Evolutionary conservation across 257 asterid genomes (phyloP).

Genomic region (Solanum pinnatisectum): DNA sequence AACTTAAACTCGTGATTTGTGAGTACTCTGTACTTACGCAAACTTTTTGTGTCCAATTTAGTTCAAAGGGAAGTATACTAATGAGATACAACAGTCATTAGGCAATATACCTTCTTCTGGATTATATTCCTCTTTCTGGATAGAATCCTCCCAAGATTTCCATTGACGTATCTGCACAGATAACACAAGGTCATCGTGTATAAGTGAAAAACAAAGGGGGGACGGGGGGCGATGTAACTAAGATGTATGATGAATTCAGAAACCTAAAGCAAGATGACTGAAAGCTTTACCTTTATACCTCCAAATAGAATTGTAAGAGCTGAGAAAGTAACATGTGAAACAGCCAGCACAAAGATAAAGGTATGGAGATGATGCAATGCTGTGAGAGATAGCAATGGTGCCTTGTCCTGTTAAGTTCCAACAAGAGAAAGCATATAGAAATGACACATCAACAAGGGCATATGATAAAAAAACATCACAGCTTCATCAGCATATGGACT

Average conservation of each 20-base stretch:
- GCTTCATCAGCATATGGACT: neutral
- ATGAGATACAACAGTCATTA: neutral
- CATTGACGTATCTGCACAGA: conserved; percentile 23
- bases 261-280: neutral
- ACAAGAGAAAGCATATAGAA: neutral
- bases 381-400: conserved; percentile 25
- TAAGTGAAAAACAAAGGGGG: neutral
- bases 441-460: neutral
- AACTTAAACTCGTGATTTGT: neutral
- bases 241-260: neutral
- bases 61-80: neutral
- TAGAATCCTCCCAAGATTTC: conserved; percentile 30
- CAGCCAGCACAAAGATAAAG: conserved; percentile 37
- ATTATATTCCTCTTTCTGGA: conserved; percentile 12
- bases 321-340: conserved; percentile 27
- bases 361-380: conserved; percentile 43
- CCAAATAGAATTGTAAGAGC: conserved; percentile 30
- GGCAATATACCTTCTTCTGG: conserved; percentile 8
- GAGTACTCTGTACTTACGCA: neutral
- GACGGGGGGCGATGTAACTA: neutral
- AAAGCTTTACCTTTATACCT: conserved; percentile 16
- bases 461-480: neutral
- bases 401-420: conserved; percentile 17
- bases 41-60: neutral
- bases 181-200: neutral